phyloP scores from a whole-genome alignment of 2,329 filamentous ascomycete genomes.

The Claviceps africana region DNA sequence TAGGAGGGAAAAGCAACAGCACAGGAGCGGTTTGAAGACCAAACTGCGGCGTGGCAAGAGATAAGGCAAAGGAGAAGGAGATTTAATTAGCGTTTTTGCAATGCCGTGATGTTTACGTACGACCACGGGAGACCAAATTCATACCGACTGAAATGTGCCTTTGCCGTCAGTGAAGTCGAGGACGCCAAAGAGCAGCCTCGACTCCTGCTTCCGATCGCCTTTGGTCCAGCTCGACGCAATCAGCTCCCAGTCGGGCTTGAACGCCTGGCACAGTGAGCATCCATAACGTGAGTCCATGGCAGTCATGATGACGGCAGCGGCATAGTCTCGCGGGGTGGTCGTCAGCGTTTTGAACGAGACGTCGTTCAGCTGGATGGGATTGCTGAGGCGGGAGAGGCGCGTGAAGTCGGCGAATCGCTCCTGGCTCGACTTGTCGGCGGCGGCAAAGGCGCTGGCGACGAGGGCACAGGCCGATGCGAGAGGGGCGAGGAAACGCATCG shows the following conservation, averaged over 20 bases:
- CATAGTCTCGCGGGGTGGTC: slow-evolving; percentile 67
- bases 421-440: slow-evolving; percentile 48
- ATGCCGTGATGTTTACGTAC: background rate
- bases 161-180: slow-evolving; percentile 81
- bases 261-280: slow-evolving; percentile 75
- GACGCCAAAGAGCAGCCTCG: slow-evolving; percentile 63
- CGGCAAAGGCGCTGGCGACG: slow-evolving; percentile 43
- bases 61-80: background rate
- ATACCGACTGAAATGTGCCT: slow-evolving; percentile 73
- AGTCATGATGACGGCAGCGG: slow-evolving; percentile 69
- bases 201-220: slow-evolving; percentile 62
- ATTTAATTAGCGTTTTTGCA: background rate
- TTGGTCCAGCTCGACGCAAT: slow-evolving; percentile 75
- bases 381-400: slow-evolving; percentile 47
- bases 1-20: slow-evolving; percentile 75
- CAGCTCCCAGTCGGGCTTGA: slow-evolving; percentile 89
- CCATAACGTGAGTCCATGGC: slow-evolving; percentile 72
- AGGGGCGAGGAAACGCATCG: slow-evolving; percentile 55
- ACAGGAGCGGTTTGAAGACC: slow-evolving; percentile 90
- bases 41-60: slow-evolving; percentile 40
- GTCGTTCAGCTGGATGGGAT: slow-evolving; percentile 68
- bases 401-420: slow-evolving; percentile 62
- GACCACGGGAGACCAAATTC: slow-evolving; percentile 10
- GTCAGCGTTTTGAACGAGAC: slow-evolving; percentile 62
- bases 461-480: slow-evolving; percentile 51